These are phyloP conservation scores for Didymellaceae sp. DNA, from an alignment of 2,329 filamentous ascomycete species.

Conservation along the genomic window DNA sequence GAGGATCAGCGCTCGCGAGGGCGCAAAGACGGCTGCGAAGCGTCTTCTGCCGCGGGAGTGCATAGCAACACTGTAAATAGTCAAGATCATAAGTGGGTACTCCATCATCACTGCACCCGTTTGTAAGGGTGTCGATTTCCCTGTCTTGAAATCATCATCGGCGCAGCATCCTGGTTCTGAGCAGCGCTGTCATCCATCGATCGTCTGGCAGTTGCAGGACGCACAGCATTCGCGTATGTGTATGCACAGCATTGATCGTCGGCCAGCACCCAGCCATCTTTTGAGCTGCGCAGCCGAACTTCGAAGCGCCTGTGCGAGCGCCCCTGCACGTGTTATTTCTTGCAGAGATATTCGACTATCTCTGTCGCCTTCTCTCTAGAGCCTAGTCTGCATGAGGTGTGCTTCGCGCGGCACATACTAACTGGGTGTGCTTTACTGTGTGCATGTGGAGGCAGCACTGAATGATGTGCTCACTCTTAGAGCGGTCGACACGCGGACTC, in stretches of 20 bases:
- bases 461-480: too few species aligned
- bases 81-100: slow-evolving; percentile 10
- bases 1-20: slow-evolving; percentile 8
- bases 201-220: slow-evolving; percentile 10
- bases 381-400: background rate
- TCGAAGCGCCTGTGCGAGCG: slow-evolving; percentile 5
- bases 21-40: slow-evolving; percentile 12
- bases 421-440: slow-evolving; percentile 6
- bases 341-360: background rate
- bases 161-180: background rate
- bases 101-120: background rate
- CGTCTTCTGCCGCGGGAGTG: too few species aligned
- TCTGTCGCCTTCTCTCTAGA: background rate
- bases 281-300: background rate
- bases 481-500: slow-evolving; percentile 1
- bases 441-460: too few species aligned
- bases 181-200: background rate
- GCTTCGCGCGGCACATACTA: too few species aligned
- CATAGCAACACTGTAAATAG: slow-evolving; percentile 14
- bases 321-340: slow-evolving; percentile 3
- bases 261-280: slow-evolving; percentile 16
- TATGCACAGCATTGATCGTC: slow-evolving; percentile 11
- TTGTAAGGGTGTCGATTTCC: background rate
- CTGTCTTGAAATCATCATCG: background rate
- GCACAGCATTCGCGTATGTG: slow-evolving; percentile 13